phyloP scores from a whole-genome alignment of 75 land plant species.

The Cupressus sempervirens region DNA sequence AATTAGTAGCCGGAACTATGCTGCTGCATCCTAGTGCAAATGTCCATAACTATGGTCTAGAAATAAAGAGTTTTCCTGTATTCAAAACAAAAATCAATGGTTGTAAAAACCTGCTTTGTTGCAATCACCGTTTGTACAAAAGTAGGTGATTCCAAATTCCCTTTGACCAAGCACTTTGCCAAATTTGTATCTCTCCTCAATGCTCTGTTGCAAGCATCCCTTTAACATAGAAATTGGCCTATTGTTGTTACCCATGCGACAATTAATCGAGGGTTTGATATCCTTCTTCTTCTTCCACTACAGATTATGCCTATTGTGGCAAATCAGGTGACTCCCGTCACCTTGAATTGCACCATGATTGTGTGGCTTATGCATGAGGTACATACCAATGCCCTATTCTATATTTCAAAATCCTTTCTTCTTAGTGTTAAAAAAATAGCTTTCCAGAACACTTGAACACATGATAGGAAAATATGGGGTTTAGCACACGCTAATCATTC shows the following conservation, averaged over 20 bases:
- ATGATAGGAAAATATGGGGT: no score
- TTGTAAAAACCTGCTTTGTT: background rate
- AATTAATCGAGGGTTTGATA: background rate
- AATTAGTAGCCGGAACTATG: background rate
- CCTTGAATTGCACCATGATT: no score
- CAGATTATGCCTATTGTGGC: no score
- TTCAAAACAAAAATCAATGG: background rate
- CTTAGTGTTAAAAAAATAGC: no score
- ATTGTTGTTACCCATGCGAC: background rate
- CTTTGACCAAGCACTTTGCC: constrained; percentile 64
- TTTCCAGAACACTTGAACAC: no score
- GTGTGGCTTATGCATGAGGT: no score
- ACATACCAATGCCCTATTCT: no score
- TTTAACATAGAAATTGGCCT: background rate
- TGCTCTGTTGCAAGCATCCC: constrained; percentile 1
- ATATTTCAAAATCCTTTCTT: no score
- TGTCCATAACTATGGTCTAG: background rate
- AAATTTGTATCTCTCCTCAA: constrained; percentile 39
- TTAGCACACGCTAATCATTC: no score
- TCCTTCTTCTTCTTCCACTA: background rate
- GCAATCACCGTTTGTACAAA: background rate
- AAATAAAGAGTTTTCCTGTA: background rate
- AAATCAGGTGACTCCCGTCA: no score
- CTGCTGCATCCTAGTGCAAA: background rate
- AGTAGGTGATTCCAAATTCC: constrained; percentile 58